Base-by-base conservation (phyloP, 805 yeast species). In the Metschnikowia cerradonensis region DNA sequence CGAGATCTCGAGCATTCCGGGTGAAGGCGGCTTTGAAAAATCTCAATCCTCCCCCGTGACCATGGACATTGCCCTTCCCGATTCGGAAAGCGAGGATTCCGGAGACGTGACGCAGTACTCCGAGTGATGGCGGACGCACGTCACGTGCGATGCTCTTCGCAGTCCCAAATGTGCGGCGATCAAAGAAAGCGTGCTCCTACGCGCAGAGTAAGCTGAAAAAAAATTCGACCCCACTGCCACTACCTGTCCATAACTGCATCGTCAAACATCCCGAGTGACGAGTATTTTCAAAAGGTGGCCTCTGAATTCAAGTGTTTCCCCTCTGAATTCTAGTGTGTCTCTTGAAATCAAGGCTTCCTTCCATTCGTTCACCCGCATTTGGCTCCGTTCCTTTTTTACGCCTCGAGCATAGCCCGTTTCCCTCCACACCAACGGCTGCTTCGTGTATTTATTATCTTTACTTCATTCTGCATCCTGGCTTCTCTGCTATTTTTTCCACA, bases 31-130 rank as follows among this genome's bases (percentile, higher is more conserved):
- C 20, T 8, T 26, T 8, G 4, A 3, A 8, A 10, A 26, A 10
- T 26, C 30, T 4, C 30, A 26, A 26, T 26, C 30, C 30, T 26
- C 30, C 4, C 30, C 30, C 30, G 30, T 8, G 11, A 8, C 30
- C 30, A 26, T 26, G 30, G 30, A 26, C 30, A 26, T 26, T 26
- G 30, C 11, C 4, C 30, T 26, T 26, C 22, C 13, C 6, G 34
- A 8, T 3, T 17, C 19, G 7, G 47, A 48, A 22, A 46, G 45
- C 26, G 52, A 49, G 10, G 55, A 40, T 7, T 33, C 45, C 31
- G 45, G 50, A 23, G 41, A 51, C 48, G 56, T 49, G 19, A 55
- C 58, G 14, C 56, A 55, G 41, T 55, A 55, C 33, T 55, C 58
- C 39, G 56, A 51, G 13, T 48, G 22, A n/a, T 15, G 41, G 14